These are phyloP conservation scores for Echria macrotheca DNA, from an alignment of 495 filamentous ascomycete genomes.

Conservation along the genomic window DNA sequence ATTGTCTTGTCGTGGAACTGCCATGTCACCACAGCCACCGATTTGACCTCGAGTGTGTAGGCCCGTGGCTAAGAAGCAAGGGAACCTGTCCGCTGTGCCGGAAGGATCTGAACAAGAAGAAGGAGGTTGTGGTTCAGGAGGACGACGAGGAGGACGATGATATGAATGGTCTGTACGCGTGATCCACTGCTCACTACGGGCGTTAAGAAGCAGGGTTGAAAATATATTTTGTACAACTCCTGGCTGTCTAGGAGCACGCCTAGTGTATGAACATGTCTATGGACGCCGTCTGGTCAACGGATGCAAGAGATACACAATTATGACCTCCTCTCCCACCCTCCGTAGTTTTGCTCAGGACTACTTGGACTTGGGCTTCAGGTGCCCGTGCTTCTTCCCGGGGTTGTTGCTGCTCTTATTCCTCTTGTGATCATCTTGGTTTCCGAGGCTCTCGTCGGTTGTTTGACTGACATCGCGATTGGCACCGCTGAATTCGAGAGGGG, in stretches of 20 bases:
- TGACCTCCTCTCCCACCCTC: not conserved
- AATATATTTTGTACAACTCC: not conserved
- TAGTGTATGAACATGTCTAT: not conserved
- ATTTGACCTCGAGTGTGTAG: slow-evolving; percentile 94
- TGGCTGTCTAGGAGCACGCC: not conserved
- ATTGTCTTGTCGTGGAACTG: slow-evolving; percentile 80
- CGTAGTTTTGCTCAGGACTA: not conserved
- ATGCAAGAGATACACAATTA: too few species aligned
- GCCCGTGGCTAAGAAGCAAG: slow-evolving; percentile 83
- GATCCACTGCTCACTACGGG: slow-evolving; percentile 11
- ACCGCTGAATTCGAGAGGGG: slow-evolving; percentile 33
- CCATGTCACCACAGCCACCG: slow-evolving; percentile 76
- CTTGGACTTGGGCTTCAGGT: not conserved
- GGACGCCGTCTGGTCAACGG: too few species aligned
- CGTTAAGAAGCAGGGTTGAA: not conserved
- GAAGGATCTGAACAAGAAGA: slow-evolving; percentile 70
- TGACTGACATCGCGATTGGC: slow-evolving; percentile 31
- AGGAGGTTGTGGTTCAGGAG: slow-evolving; percentile 44
- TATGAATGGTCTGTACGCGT: slow-evolving; percentile 73
- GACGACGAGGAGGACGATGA: slow-evolving; percentile 56
- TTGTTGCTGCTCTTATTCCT: slow-evolving; percentile 17
- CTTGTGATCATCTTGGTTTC: slow-evolving; percentile 1
- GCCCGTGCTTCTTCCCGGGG: slow-evolving; percentile 21
- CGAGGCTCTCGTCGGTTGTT: not conserved
- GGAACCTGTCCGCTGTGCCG: slow-evolving; percentile 87